Evolutionary conservation across 805 yeast species (phyloP).

Genomic region (Candida boidinii): DNA sequence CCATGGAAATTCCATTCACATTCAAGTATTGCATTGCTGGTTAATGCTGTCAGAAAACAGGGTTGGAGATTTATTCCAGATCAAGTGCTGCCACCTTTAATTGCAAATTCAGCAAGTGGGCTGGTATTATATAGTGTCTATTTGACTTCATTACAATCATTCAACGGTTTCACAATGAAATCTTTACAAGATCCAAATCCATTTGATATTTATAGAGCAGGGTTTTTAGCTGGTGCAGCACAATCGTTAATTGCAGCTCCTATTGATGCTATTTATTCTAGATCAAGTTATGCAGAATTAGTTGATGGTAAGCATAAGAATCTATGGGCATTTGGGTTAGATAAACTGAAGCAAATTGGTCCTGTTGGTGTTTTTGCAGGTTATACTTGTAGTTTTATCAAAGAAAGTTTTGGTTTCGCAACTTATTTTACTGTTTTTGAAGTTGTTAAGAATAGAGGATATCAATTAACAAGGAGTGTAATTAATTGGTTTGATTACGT

Average conservation of each 20-base stretch:
- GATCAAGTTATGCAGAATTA: constrained; percentile 71
- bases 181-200: constrained; percentile 23
- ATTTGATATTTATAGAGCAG: constrained; percentile 66
- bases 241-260: constrained; percentile 94
- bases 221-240: constrained; percentile 75
- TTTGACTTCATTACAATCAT: constrained; percentile 41
- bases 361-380: constrained; percentile 86
- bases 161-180: constrained; percentile 16
- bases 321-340: constrained; percentile 68
- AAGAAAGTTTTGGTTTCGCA: constrained; percentile 81
- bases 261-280: constrained; percentile 78
- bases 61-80: constrained; percentile 89
- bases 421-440: constrained; percentile 78
- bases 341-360: constrained; percentile 67
- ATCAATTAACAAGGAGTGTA: constrained; percentile 34
- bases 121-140: constrained; percentile 79
- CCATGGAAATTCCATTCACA: constrained; percentile 59
- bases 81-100: constrained; percentile 75
- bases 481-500: constrained; percentile 30
- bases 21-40: constrained; percentile 67
- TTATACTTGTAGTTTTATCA: constrained; percentile 63
- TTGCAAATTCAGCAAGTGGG: constrained; percentile 89
- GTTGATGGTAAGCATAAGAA: constrained; percentile 59
- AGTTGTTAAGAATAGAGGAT: constrained; percentile 62
- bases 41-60: constrained; percentile 59